Evolutionary conservation across 805 yeast species (phyloP).

Genomic region (Cyberlindnera nakhonratchasimensis): DNA sequence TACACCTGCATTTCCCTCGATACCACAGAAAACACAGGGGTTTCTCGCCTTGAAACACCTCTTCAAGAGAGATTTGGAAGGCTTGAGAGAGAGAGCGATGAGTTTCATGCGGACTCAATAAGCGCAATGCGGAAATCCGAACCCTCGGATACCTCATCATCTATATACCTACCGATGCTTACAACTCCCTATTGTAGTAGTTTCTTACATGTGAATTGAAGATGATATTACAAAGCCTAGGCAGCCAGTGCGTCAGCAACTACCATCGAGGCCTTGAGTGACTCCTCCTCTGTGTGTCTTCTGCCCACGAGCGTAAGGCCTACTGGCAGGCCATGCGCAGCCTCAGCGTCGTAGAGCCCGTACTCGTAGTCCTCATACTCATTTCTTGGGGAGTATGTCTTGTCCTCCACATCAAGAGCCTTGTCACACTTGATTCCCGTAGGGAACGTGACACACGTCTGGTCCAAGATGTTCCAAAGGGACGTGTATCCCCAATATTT

Average conservation of each 20-base stretch:
- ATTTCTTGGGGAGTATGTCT: conserved; percentile 20
- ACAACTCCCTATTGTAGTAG: not conserved
- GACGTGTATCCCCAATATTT: conserved; percentile 82
- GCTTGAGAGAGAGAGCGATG: not conserved
- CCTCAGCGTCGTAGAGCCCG: conserved; percentile 35
- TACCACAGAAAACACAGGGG: too few relatives aligned
- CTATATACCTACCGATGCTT: too few relatives aligned
- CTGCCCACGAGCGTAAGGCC: conserved; percentile 48
- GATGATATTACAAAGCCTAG: too few relatives aligned
- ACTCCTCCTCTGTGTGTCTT: conserved; percentile 47
- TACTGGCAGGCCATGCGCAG: conserved; percentile 53
- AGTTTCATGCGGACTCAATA: not conserved
- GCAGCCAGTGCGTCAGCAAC: conserved; percentile 23
- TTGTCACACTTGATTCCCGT: conserved; percentile 39
- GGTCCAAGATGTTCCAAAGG: conserved; percentile 67
- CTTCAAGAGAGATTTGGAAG: too few relatives aligned
- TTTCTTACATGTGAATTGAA: too few relatives aligned
- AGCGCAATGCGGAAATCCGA: not conserved
- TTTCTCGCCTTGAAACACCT: too few relatives aligned
- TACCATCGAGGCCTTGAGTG: conserved; percentile 43
- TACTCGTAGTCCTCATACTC: conserved; percentile 34
- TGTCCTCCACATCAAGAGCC: conserved; percentile 44
- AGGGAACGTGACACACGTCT: conserved; percentile 64
- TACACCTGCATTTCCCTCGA: too few relatives aligned
- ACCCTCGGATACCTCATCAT: not conserved